Evolutionary conservation across 2,329 filamentous ascomycete species (phyloP), one percentile per base, ranked within the genome.

Genomic region (Ophiostoma sp.): DNA sequence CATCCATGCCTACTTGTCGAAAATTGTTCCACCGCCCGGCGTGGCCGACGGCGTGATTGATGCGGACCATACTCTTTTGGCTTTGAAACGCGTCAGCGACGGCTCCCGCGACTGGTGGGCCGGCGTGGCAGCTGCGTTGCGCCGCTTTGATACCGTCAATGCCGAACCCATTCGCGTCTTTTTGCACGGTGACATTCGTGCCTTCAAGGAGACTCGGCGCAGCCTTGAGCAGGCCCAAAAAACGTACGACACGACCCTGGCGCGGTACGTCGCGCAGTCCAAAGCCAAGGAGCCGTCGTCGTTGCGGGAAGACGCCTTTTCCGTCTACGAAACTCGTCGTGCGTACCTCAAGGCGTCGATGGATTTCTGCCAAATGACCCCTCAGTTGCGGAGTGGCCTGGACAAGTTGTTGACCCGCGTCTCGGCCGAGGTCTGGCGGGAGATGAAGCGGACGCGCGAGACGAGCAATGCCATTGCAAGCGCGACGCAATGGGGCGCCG

Each of bases 231-330:
- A 89, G 64, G 87, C 93, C 0, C 96, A 99, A 82, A 93, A 94
- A 82, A 88, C 89, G 2, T 97, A 95, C 79, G 96, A 99, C 80
- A 88, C 88, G 72, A 90, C 93, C 2, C 87, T 98, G 73, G 89
- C 93, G 28, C 90, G 95, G 74, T 98, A 97, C 79, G 88, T 94
- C 5, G 86, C 88, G 2, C 94, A 98, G 82, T 92, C 91, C 76
- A 98, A 98, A 85, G 91, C 93, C 6, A 99, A 98, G 82, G 96
- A 99, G 82, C 89, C 95, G 0, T 98, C 94, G 0, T 89, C 94
- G 0, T 85, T 99, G 72, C 89, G 96, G 74, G 96, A 99, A 81
- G 96, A 99, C 82, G 96, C 96, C 0, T 99, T 99, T 79, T 91
- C 96, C 80, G 89, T 98, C 50, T 96, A 97, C 80, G 96, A 98